Evolutionary conservation across 768 basidiomycete genomes (phyloP), one percentile per base, ranked within the genome.

Genomic region (Mycena kentingensis): DNA sequence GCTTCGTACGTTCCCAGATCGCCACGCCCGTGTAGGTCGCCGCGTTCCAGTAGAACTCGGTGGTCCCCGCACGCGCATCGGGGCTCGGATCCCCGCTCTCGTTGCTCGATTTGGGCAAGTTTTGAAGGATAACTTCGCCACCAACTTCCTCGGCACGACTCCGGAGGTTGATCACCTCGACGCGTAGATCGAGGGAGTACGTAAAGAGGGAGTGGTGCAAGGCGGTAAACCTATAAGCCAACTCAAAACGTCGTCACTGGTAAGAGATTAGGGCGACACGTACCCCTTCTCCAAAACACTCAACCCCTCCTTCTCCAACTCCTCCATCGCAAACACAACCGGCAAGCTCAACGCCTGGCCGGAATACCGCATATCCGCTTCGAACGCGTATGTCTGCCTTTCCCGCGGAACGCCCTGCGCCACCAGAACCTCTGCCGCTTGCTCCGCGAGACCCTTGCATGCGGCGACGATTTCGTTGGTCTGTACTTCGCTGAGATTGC

Each of bases 281-380:
- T 47, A 58, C 50, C 50, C 49, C 39, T 50, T 36, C 34, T 58
- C 55, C 10, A 57, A 37, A 25, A 60, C 46, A 7, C 39, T 42
- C 24, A 57, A 49, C 7, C 60, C 61, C 11, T 51, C 43, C 6
- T 37, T 24, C 31, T 57, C 54, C 18, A 67, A 29, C 2, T 54
- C 65, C 6, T 60, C 56, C 31, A 65, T 36, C 5, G 48, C 26
- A 50, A 67, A 67, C 2, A 47, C 21, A 8, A 67, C 61, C 2
- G 65, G 55, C 13, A 67, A 51, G 29, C 49, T 62, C 8, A 63
- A 58, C 5, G 65, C 67, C 54, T 68, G 67, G 13, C 67, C 67
- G 7, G 57, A 54, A 41, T 65, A 69, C 22, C 67, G 60, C 54
- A 67, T 56, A 47, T 69, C 67, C 13, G 61, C 63, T 48, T 66